Evolutionary conservation across 2,329 filamentous ascomycete species (phyloP), one percentile per base, ranked within the genome.

Genomic region (Pyrenochaeta sp.): DNA sequence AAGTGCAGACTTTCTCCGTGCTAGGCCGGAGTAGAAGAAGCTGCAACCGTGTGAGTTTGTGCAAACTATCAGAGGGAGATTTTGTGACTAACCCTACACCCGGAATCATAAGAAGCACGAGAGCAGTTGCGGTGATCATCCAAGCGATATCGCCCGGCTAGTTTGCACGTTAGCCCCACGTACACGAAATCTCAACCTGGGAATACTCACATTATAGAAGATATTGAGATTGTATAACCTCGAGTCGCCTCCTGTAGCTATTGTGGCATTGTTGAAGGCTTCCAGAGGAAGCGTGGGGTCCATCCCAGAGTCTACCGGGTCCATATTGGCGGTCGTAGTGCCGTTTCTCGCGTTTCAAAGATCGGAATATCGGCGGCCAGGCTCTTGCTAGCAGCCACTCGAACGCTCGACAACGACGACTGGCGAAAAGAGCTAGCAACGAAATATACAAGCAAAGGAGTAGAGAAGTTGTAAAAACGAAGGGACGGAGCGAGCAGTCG

Each of bases 1-100:
- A 53, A 97, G 84, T 3, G 93, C 93, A 0, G 92, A 96, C 82
- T 96, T 97, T 77, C 93, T 88, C 55, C 92, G 89, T 15, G 93
- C 92, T 15, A 96, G 89, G 64, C 92, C 93, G 43, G 91, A 94
- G 83, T 97, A 97, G 85, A 96, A 96, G 84, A 96, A 95, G 52
- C 92, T 87, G 64, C 15, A 25, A 36, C 19, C 37, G 37, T 25
- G 55, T 61, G 40, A 58, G 42, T 49, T 39, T 42, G 25, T 39
- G 36, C 15, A 39, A 32, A 43, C 7, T 40, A 19, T 19, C 51
- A 27, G 28, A 42, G 13, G 24, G 30, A 7, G 2, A 24, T 27
- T 25, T 24, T 52, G 78, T 52, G 39, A 69, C 78, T 65, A 79
- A 87, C 84, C 86, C 93, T 72, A 96, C 92, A 56, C 93, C 93